Evolutionary conservation across 306 rosid species (phyloP).

Genomic region (Prunus mume): DNA sequence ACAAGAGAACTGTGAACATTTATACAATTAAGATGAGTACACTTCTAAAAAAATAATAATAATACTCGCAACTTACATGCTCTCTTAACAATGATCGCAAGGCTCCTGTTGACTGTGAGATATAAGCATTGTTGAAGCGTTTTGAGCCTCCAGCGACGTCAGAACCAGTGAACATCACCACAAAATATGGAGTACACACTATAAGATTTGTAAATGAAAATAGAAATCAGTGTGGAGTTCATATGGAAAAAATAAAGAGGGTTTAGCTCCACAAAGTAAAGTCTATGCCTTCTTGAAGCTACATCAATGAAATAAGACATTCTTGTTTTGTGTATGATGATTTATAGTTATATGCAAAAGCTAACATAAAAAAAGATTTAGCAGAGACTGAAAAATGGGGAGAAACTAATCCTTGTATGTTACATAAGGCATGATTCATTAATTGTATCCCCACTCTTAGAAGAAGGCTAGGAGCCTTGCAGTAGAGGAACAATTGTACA

Average conservation of each 20-base stretch:
- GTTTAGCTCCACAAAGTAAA: slow-evolving; percentile 1
- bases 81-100: slow-evolving; percentile 73
- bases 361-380: neutral
- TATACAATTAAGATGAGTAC: neutral
- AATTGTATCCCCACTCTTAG: neutral
- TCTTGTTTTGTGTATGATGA: neutral
- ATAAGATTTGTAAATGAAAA: slow-evolving; percentile 20
- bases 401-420: neutral
- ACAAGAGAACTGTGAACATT: neutral
- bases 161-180: slow-evolving; percentile 77
- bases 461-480: neutral
- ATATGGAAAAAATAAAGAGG: neutral
- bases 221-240: neutral
- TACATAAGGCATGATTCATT: neutral
- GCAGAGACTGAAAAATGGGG: neutral
- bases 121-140: slow-evolving; percentile 54
- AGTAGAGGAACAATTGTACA: neutral
- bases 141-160: slow-evolving; percentile 48
- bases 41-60: neutral
- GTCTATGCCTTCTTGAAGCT: slow-evolving; percentile 13
- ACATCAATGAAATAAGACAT: slow-evolving; percentile 8
- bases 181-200: slow-evolving; percentile 87
- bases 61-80: slow-evolving; percentile 52
- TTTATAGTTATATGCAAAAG: slow-evolving; percentile 4
- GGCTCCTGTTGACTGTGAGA: slow-evolving; percentile 84